phyloP scores from a whole-genome alignment of 129 eudicot species.

The Smallanthus sonchifolius region DNA sequence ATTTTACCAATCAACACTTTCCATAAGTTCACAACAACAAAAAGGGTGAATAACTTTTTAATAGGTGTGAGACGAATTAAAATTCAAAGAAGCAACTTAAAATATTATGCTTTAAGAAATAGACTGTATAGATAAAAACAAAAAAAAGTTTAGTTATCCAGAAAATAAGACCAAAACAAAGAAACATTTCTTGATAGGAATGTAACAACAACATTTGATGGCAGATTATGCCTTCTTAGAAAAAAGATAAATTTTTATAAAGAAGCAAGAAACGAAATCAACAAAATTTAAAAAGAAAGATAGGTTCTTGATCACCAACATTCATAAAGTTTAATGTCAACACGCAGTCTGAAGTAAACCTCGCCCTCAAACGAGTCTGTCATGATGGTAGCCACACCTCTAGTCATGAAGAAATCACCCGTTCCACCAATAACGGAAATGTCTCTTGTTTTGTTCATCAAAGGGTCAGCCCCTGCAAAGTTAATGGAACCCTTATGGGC shows the following conservation, averaged over 20 bases:
- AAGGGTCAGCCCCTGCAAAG: conserved; percentile 73
- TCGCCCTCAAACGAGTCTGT: conserved; percentile 72
- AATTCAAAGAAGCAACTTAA: neutral
- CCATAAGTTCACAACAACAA: neutral
- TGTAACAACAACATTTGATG: conserved; percentile 12
- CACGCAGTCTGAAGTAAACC: conserved; percentile 66
- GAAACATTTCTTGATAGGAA: neutral
- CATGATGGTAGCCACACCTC: conserved; percentile 68
- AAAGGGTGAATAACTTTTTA: neutral
- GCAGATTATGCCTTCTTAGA: conserved; percentile 17
- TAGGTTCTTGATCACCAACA: conserved; percentile 43
- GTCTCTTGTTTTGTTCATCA: conserved; percentile 76
- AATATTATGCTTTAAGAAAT: neutral
- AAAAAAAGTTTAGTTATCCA: neutral
- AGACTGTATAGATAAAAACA: neutral
- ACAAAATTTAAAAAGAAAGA: neutral
- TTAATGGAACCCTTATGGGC: conserved; percentile 53
- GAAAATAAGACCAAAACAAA: neutral
- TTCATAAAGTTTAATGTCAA: conserved; percentile 61
- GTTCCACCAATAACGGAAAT: conserved; percentile 79
- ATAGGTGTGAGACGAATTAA: neutral
- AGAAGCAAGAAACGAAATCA: neutral
- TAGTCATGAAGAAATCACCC: conserved; percentile 75
- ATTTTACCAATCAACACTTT: neutral
- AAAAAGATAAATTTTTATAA: neutral